These are phyloP conservation scores for Bipolaris sorokiniana DNA, from an alignment of 2,329 filamentous ascomycete genomes.

Conservation along the genomic window DNA sequence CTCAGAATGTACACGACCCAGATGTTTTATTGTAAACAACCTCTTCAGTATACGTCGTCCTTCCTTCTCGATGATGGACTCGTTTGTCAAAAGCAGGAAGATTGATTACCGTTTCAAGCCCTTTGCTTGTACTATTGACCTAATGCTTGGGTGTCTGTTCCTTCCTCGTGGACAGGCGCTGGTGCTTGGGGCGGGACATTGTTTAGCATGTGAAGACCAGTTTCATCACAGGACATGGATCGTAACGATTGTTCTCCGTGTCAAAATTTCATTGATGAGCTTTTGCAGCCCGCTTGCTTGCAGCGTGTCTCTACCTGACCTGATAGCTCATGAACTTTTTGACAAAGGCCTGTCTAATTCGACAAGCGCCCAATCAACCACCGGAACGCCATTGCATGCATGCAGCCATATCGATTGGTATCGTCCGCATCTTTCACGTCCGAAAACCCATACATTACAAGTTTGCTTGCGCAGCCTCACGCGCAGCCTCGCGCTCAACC, in stretches of 20 bases:
- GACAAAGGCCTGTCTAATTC: slow-evolving; percentile 17
- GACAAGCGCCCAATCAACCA: slow-evolving; percentile 25
- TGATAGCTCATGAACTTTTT: slow-evolving; percentile 20
- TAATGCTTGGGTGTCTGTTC: slow-evolving; percentile 36
- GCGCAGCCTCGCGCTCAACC: slow-evolving; percentile 79
- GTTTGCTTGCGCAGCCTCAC: slow-evolving; percentile 63
- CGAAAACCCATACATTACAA: slow-evolving; percentile 34
- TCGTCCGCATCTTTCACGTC: slow-evolving; percentile 26
- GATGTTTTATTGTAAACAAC: slow-evolving; percentile 5
- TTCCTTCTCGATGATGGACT: slow-evolving; percentile 38
- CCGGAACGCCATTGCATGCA: slow-evolving; percentile 50
- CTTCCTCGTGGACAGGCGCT: slow-evolving; percentile 24
- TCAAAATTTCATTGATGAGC: slow-evolving; percentile 16
- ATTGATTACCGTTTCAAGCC: slow-evolving; percentile 26
- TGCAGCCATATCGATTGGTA: slow-evolving; percentile 29
- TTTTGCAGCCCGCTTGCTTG: slow-evolving; percentile 9
- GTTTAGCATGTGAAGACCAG: background rate
- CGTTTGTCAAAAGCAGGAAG: slow-evolving; percentile 43
- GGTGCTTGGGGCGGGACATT: slow-evolving; percentile 28
- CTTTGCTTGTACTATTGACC: slow-evolving; percentile 35
- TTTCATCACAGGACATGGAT: background rate
- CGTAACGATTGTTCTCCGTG: background rate
- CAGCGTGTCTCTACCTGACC: slow-evolving; percentile 7
- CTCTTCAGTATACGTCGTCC: slow-evolving; percentile 46
- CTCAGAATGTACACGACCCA: background rate